Conservation (phyloP, 75 land plant species). For the Ceratopteris richardii region DNA sequence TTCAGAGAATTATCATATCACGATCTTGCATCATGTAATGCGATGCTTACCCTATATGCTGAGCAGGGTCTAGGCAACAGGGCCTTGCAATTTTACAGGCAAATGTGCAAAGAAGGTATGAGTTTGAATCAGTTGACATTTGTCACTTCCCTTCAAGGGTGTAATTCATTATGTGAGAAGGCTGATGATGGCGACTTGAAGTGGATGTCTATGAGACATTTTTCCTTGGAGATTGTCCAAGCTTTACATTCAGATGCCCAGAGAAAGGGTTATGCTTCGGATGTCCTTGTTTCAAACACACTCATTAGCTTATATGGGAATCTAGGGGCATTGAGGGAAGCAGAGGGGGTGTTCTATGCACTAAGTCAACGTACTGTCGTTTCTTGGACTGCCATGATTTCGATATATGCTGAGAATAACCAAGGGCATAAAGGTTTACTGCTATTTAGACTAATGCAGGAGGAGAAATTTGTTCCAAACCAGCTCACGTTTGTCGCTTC, state of each 20-base stretch:
- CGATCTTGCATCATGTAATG: slow-evolving; percentile 18
- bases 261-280: neutral
- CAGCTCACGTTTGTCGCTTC: slow-evolving; percentile 7
- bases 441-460: slow-evolving; percentile 9
- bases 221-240: neutral
- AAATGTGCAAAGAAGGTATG: slow-evolving; percentile 30
- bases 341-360: neutral
- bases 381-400: too few species aligned
- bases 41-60: slow-evolving; percentile 19
- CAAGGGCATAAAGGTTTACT: slow-evolving; percentile 3
- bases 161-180: slow-evolving; percentile 9
- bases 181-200: neutral
- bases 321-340: neutral
- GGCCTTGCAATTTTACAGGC: slow-evolving; percentile 15
- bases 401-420: too few species aligned
- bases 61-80: slow-evolving; percentile 18
- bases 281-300: neutral
- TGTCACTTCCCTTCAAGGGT: slow-evolving; percentile 11
- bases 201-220: neutral
- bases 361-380: too few species aligned
- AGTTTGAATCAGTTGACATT: slow-evolving; percentile 17
- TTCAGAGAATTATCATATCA: slow-evolving; percentile 4
- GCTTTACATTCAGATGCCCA: neutral
- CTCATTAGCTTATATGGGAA: neutral
- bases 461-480: slow-evolving; percentile 6